A percentile compares a stretch with the other conserved stretches of the same genome.
Evolutionary conservation across 305 asterid species (phyloP).

Genomic region (Fraxinus albicans): DNA sequence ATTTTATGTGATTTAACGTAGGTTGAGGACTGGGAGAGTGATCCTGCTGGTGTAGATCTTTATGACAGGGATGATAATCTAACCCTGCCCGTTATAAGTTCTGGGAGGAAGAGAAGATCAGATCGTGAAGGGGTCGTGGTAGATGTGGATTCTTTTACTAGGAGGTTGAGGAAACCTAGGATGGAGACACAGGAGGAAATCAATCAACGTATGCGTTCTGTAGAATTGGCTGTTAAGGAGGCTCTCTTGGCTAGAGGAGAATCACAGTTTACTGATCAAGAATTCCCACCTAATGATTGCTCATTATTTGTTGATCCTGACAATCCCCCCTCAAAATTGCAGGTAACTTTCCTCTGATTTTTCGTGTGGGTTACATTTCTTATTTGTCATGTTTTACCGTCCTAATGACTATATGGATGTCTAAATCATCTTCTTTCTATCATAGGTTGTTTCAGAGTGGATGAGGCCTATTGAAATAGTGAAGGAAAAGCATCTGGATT

Average conservation of each 20-base stretch:
- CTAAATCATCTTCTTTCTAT: slow-evolving; percentile 22
- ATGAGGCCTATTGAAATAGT: slow-evolving; percentile 92
- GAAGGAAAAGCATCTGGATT: slow-evolving; percentile 71
- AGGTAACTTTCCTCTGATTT: slow-evolving; percentile 43
- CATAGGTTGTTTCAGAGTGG: slow-evolving; percentile 89
- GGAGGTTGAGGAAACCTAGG: slow-evolving; percentile 91
- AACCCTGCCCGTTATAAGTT: too few species aligned
- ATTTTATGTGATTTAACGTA: slow-evolving; percentile 30
- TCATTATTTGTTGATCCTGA: slow-evolving; percentile 87
- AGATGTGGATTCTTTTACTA: slow-evolving; percentile 89
- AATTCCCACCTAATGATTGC: slow-evolving; percentile 91
- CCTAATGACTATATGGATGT: background rate
- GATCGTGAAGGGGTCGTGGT: slow-evolving; percentile 77
- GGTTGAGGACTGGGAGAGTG: slow-evolving; percentile 99
- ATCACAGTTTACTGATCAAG: slow-evolving; percentile 89
- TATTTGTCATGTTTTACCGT: slow-evolving; percentile 4
- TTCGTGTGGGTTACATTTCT: background rate
- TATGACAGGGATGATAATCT: slow-evolving; percentile 97
- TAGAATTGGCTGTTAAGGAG: slow-evolving; percentile 95
- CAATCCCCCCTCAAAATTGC: slow-evolving; percentile 80
- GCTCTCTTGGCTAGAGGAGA: slow-evolving; percentile 95
- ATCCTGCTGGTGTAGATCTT: slow-evolving; percentile 98
- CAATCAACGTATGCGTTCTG: slow-evolving; percentile 92
- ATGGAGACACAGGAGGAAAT: slow-evolving; percentile 91
- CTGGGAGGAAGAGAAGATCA: slow-evolving; percentile 95